A percentile compares a stretch with the other conserved stretches of the same genome.
phyloP scores from a whole-genome alignment of 306 rosid genomes.

The Cicer cuneatum region DNA sequence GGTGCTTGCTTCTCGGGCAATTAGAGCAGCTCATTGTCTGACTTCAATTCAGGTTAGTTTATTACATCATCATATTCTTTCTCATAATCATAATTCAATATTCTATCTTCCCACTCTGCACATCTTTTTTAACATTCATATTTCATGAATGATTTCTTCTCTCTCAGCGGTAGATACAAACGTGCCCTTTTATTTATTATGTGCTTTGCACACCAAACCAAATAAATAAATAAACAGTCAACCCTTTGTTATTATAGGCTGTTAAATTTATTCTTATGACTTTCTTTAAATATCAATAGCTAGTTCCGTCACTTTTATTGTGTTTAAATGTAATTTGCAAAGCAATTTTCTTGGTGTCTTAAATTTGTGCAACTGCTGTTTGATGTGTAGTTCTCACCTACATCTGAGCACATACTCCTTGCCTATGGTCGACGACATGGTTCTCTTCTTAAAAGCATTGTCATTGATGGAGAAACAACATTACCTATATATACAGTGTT shows the following conservation, averaged over 20 bases:
- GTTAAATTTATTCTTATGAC: constrained; percentile 12
- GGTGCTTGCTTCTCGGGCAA: constrained; percentile 92
- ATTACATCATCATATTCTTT: constrained; percentile 38
- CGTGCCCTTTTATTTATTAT: not conserved
- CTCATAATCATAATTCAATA: constrained; percentile 26
- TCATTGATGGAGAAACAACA: constrained; percentile 93
- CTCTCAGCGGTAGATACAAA: not conserved
- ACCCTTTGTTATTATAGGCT: not conserved
- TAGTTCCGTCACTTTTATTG: constrained; percentile 1
- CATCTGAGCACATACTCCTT: constrained; percentile 68
- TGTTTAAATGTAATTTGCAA: constrained; percentile 24
- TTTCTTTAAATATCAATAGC: constrained; percentile 30
- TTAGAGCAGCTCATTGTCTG: constrained; percentile 96
- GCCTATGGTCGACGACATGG: constrained; percentile 68
- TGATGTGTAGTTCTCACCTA: constrained; percentile 58
- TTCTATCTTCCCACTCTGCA: constrained; percentile 6
- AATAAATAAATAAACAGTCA: not conserved
- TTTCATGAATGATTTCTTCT: constrained; percentile 2
- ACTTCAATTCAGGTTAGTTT: constrained; percentile 91
- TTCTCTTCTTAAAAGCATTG: constrained; percentile 78
- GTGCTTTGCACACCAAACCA: constrained; percentile 4
- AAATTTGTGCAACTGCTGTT: constrained; percentile 47
- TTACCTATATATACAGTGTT: constrained; percentile 92
- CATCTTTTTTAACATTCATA: constrained; percentile 16
- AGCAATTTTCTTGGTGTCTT: constrained; percentile 2